These are phyloP conservation scores for Heliophila coronopifolia DNA, from an alignment of 441 rosid genomes.

Conservation along the genomic window DNA sequence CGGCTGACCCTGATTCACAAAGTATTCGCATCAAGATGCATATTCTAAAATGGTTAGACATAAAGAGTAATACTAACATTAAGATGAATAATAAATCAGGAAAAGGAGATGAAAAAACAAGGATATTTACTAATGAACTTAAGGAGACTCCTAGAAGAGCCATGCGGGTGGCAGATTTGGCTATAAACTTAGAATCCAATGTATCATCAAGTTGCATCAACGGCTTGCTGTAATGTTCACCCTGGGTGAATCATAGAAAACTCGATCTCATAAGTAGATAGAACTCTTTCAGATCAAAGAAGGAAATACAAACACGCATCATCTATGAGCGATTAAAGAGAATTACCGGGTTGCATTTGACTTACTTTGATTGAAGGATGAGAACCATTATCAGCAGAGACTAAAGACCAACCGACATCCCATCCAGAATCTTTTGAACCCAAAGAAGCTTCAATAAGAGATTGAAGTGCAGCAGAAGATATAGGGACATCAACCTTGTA, in stretches of 20 bases:
- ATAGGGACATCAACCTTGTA: constrained; percentile 77
- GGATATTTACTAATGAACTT: constrained; percentile 41
- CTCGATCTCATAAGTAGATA: constrained; percentile 1
- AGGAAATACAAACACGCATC: background rate
- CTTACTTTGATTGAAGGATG: constrained; percentile 34
- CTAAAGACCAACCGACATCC: constrained; percentile 95
- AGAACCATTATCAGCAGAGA: constrained; percentile 39
- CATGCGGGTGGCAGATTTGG: constrained; percentile 57
- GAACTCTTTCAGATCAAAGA: background rate
- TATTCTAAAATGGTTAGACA: background rate
- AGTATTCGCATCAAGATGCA: constrained; percentile 13
- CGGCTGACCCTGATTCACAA: constrained; percentile 52
- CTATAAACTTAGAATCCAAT: constrained; percentile 41
- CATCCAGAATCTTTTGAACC: constrained; percentile 63
- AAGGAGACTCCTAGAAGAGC: constrained; percentile 71
- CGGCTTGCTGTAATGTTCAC: constrained; percentile 31
- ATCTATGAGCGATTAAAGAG: background rate
- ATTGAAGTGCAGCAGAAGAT: constrained; percentile 63
- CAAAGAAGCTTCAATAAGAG: constrained; percentile 64
- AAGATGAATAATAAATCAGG: background rate
- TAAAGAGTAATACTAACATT: background rate
- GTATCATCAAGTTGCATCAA: constrained; percentile 36
- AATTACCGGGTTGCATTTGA: constrained; percentile 33
- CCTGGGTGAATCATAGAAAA: constrained; percentile 32
- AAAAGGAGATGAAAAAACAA: constrained; percentile 9